These are phyloP conservation scores for Amanita rubescens DNA, from an alignment of 768 basidiomycete species.

Conservation along the genomic window DNA sequence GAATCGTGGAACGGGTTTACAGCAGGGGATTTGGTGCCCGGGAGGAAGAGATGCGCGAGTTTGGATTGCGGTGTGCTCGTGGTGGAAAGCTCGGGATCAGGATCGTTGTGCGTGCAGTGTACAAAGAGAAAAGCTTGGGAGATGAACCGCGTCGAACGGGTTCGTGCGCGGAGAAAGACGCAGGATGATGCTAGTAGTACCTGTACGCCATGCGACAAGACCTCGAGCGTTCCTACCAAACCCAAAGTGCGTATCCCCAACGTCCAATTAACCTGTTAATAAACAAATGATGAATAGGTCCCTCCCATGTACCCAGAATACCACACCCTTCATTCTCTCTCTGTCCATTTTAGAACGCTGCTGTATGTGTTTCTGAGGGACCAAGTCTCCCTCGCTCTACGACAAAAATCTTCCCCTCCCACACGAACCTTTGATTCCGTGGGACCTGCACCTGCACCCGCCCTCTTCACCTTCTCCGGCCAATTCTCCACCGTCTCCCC, in stretches of 20 bases:
- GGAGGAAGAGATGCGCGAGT: constrained; percentile 17
- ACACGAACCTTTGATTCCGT: too few relatives aligned
- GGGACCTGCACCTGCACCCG: not conserved
- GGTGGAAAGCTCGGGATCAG: constrained; percentile 2
- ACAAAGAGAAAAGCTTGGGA: not conserved
- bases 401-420: not conserved
- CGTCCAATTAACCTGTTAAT: too few relatives aligned
- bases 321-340: not conserved
- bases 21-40: constrained; percentile 4
- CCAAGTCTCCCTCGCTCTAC: too few relatives aligned
- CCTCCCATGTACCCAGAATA: constrained; percentile 4
- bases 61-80: constrained; percentile 16
- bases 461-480: constrained; percentile 2
- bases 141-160: not conserved
- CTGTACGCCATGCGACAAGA: too few relatives aligned
- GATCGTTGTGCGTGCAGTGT: constrained; percentile 8
- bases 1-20: constrained; percentile 12
- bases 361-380: not conserved
- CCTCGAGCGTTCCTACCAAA: too few relatives aligned
- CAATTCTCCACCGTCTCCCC: constrained; percentile 4
- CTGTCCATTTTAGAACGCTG: not conserved
- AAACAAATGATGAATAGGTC: too few relatives aligned
- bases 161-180: not conserved
- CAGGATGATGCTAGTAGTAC: too few relatives aligned
- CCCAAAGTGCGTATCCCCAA: too few relatives aligned